Evolutionary conservation across 768 basidiomycete species (phyloP).

Genomic region (Phanerochaete carnosa): DNA sequence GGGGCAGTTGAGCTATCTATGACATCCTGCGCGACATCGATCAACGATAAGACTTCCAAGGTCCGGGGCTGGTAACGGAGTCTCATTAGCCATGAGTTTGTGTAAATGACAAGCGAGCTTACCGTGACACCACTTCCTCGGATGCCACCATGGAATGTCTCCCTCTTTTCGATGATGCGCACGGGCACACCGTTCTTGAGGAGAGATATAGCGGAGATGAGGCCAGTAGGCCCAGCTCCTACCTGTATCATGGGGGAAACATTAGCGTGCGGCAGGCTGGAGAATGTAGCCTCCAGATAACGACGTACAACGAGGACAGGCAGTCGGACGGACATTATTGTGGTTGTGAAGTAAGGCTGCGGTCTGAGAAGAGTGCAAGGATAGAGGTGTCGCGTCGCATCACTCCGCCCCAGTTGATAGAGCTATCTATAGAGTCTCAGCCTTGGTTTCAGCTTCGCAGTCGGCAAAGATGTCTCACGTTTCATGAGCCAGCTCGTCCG

Average conservation of each 20-base stretch:
- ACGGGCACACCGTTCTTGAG: slow-evolving; percentile 18
- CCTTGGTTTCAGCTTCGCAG: too few relatives aligned
- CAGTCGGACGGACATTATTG: background rate
- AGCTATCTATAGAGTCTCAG: too few relatives aligned
- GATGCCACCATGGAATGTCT: slow-evolving; percentile 17
- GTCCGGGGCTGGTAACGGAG: slow-evolving; percentile 15
- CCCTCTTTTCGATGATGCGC: slow-evolving; percentile 19
- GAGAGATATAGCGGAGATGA: slow-evolving; percentile 14
- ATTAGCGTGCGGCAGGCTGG: background rate
- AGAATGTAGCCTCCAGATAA: background rate
- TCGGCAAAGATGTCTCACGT: too few relatives aligned
- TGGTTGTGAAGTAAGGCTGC: too few relatives aligned
- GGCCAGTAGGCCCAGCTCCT: slow-evolving; percentile 21
- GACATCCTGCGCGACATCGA: slow-evolving; percentile 18
- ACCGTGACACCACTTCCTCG: slow-evolving; percentile 29
- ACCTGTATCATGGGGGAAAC: slow-evolving; percentile 8
- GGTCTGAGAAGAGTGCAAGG: too few relatives aligned
- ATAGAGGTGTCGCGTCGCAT: too few relatives aligned
- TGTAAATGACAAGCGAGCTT: background rate
- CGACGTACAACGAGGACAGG: background rate
- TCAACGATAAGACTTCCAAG: slow-evolving; percentile 16
- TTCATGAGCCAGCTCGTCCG: too few relatives aligned
- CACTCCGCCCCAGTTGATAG: too few relatives aligned
- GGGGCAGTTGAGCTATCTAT: background rate
- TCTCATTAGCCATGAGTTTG: background rate